These are phyloP conservation scores for Candida stauntonica DNA, from an alignment of 805 yeast species.

Conservation along the genomic window DNA sequence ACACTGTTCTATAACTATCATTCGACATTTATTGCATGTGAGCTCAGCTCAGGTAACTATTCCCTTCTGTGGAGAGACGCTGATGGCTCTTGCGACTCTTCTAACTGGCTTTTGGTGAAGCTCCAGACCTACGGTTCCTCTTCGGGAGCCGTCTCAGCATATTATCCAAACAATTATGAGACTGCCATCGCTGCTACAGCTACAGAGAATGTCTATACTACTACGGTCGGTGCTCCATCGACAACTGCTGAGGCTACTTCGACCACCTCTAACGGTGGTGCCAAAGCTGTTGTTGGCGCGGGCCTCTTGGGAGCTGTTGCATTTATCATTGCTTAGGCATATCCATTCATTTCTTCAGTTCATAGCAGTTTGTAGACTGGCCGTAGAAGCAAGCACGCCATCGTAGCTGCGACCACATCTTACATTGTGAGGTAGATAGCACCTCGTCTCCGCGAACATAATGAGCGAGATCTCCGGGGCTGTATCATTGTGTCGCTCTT, in stretches of 20 bases:
- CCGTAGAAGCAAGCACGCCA: no score
- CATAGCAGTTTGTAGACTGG: no score
- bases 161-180: slow-evolving; percentile 16
- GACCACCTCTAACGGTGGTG: slow-evolving; percentile 5
- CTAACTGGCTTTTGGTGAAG: slow-evolving; percentile 21
- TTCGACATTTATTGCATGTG: slow-evolving; percentile 22
- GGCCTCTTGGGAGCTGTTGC: slow-evolving; percentile 10
- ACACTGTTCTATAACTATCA: slow-evolving; percentile 19
- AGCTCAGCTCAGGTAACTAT: slow-evolving; percentile 9
- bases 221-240: slow-evolving; percentile 14
- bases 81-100: slow-evolving; percentile 20
- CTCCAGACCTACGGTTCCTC: slow-evolving; percentile 12
- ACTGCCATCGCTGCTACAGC: slow-evolving; percentile 22
- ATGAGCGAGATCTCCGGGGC: no score
- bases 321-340: no score
- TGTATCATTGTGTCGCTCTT: no score
- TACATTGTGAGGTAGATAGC: not conserved
- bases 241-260: slow-evolving; percentile 1
- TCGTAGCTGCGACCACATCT: no score
- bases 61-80: slow-evolving; percentile 20
- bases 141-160: slow-evolving; percentile 10
- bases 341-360: no score
- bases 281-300: slow-evolving; percentile 4
- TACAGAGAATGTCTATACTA: slow-evolving; percentile 18
- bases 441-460: not conserved